Conservation (phyloP, 208 protist genomes). For the Trypanosoma lewisi region DNA sequence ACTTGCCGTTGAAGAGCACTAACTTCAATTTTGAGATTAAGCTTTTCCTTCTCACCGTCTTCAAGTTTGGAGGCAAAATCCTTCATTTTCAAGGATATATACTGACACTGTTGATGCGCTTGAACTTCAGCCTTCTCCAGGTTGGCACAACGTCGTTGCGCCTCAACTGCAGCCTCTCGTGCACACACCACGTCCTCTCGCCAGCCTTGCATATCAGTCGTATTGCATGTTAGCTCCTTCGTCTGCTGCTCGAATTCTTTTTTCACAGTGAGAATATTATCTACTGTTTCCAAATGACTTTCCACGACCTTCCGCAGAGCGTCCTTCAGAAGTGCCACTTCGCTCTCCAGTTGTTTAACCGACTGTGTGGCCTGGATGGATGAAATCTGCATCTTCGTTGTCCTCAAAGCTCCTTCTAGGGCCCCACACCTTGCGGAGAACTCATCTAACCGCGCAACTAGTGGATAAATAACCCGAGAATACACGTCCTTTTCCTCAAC, state of each 20-base stretch:
- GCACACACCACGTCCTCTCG: conserved; percentile 13
- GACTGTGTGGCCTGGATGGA: not conserved
- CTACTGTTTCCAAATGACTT: conserved; percentile 2
- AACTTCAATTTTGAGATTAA: conserved; percentile 38
- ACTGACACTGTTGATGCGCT: conserved; percentile 20
- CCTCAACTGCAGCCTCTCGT: conserved; percentile 26
- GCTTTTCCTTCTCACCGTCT: conserved; percentile 29
- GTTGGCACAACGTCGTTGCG: conserved; percentile 21
- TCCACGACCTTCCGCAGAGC: conserved; percentile 9
- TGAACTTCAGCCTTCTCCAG: conserved; percentile 24
- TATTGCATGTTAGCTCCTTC: not conserved
- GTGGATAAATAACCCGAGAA: conserved; percentile 7
- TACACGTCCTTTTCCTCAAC: not conserved
- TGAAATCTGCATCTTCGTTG: not conserved
- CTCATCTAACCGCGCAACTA: conserved; percentile 7
- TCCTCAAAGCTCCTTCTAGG: not conserved
- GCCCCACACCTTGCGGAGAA: conserved; percentile 2
- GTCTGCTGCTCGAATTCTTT: conserved; percentile 1
- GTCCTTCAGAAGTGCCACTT: conserved; percentile 7
- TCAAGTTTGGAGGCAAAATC: conserved; percentile 23
- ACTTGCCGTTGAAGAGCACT: conserved; percentile 26
- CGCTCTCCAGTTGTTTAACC: conserved; percentile 5
- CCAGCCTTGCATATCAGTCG: not conserved
- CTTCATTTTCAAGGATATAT: conserved; percentile 18
- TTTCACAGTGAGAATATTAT: conserved; percentile 30